phyloP scores from a whole-genome alignment of 441 rosid species.

The Metrosideros polymorpha region DNA sequence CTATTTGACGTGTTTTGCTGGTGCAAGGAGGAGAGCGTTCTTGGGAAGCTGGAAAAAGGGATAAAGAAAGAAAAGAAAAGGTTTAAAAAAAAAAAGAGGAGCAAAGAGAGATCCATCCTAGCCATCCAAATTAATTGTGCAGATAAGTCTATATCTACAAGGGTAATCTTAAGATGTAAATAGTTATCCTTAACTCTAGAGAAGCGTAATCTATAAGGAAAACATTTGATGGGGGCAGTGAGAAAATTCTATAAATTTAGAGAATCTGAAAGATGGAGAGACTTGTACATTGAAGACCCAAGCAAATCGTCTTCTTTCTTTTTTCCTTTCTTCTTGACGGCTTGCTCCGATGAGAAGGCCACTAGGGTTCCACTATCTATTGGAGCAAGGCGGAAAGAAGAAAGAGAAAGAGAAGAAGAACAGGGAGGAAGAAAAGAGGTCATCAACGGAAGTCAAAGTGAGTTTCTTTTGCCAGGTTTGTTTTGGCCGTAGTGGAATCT shows the following conservation, averaged over 20 bases:
- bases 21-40: no score
- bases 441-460: background rate
- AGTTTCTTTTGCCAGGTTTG: no score
- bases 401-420: background rate
- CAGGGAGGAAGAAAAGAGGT: background rate
- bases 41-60: no score
- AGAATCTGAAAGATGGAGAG: background rate
- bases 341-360: background rate
- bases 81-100: background rate
- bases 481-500: no score
- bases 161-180: background rate
- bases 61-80: background rate
- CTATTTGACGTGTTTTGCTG: no score
- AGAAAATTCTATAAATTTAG: background rate
- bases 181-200: background rate
- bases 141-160: background rate
- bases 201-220: no score
- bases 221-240: background rate
- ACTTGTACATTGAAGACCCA: background rate
- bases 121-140: background rate
- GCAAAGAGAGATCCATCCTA: background rate
- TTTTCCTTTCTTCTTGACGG: background rate
- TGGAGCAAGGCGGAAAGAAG: background rate
- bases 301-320: background rate
- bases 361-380: background rate